A percentile compares a stretch with the other conserved stretches of the same genome.
phyloP scores from a whole-genome alignment of 2,329 filamentous ascomycete species.

The Beauveria sp. region DNA sequence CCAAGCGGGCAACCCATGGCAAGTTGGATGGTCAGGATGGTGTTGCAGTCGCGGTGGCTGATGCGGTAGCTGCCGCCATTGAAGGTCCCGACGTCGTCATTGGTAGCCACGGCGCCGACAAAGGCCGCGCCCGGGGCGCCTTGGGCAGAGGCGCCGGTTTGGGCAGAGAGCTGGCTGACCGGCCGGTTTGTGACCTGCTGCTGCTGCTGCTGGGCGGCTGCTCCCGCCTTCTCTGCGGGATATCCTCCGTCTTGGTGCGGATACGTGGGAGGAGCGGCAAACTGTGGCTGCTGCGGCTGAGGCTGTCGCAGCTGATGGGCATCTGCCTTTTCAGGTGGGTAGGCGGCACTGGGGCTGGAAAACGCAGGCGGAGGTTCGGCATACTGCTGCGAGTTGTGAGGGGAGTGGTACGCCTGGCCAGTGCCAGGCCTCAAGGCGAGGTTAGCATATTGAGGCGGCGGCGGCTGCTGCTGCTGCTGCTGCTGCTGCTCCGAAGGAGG shows the following conservation, averaged over 20 bases:
- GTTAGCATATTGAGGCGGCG: slow-evolving; percentile 16
- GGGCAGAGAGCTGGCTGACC: slow-evolving; percentile 26
- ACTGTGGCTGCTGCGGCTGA: slow-evolving; percentile 21
- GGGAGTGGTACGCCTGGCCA: neutral
- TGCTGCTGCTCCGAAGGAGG: slow-evolving; percentile 14
- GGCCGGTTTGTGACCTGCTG: slow-evolving; percentile 16
- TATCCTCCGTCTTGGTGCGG: slow-evolving; percentile 16
- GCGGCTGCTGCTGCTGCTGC: slow-evolving; percentile 17
- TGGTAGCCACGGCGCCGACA: slow-evolving; percentile 49
- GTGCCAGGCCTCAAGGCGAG: slow-evolving; percentile 18
- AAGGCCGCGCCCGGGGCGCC: slow-evolving; percentile 44
- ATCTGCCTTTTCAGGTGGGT: slow-evolving; percentile 12
- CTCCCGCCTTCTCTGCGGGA: slow-evolving; percentile 22
- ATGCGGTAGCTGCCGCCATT: slow-evolving; percentile 93
- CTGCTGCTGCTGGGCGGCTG: slow-evolving; percentile 14
- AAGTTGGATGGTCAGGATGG: slow-evolving; percentile 79
- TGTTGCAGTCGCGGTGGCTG: slow-evolving; percentile 86
- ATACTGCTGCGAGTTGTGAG: slow-evolving; percentile 2
- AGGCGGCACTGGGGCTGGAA: slow-evolving; percentile 12
- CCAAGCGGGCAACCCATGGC: slow-evolving; percentile 79
- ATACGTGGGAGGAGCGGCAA: slow-evolving; percentile 12
- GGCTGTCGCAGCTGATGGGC: slow-evolving; percentile 20
- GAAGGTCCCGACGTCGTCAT: slow-evolving; percentile 91
- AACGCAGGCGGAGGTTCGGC: slow-evolving; percentile 5
- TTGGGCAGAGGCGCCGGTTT: neutral